Base-by-base conservation (phyloP, 2,329 filamentous ascomycete species). In the Ceratocystis albifundus region DNA sequence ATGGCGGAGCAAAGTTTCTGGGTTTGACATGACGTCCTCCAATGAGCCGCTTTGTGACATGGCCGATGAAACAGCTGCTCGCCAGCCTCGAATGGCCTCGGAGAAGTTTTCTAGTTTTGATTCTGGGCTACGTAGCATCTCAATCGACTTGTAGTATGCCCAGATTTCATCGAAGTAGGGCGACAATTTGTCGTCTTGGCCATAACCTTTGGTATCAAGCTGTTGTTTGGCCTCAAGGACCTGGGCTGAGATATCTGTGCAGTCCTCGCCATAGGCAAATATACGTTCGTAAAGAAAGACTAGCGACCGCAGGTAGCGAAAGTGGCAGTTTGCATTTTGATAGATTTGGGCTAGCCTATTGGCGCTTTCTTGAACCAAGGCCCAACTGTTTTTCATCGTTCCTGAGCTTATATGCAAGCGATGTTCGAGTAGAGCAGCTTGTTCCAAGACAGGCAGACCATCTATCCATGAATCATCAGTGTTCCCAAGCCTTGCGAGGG, bases 381-480 rank as follows among this genome's bases (percentile, higher is more conserved):
- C 75, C 28, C 77, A 71, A 2, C 74, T 75, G 32, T 74, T 71
- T 28, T 70, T 68, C 4, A 72, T 73, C 5, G 73, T 74, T 2
- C 72, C 71, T 6, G 75, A 41, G 2, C 63, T 55, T 36, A 68
- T 36, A 28, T 68, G 64, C 10, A 68, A 62, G 7, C 67, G 77
- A 70, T 87, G 81, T 69, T 88, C 84, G 20, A 88, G 75, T 1
- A 84, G 80, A 1, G 83, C 82, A 7, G 79, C 80, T 68, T 80
- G 82, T 73, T 82, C 82, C 4, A 73, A 69, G 57, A 80, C 82
- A 0, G 78, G 74, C 5, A 86, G 72, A 55, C 81, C 76, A 66
- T 79, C 79, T 1, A 80, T 80, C 79, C 82, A 82, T 64, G 86
- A 82, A 55, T 81, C 77, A 71, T 76, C 80, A n/a, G 78, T 80